phyloP scores from a whole-genome alignment of 2,329 filamentous ascomycete species.

The Pseudopithomyces chartarum region DNA sequence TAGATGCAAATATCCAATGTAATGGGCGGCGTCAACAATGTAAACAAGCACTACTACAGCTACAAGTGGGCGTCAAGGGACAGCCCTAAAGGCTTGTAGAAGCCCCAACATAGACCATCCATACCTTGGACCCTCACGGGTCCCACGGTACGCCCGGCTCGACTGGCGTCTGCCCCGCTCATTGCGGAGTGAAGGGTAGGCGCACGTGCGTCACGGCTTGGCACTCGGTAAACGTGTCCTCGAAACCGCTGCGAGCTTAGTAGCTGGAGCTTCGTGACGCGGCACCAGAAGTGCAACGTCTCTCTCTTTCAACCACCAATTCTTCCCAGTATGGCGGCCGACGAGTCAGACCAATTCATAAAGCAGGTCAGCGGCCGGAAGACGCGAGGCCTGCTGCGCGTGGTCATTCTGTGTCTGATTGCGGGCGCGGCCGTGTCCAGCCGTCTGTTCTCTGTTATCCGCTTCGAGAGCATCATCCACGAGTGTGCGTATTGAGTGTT shows the following conservation, averaged over 20 bases:
- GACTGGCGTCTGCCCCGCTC: neutral
- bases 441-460: slow-evolving; percentile 96
- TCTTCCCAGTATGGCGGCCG: slow-evolving; percentile 44
- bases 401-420: slow-evolving; percentile 89
- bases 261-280: slow-evolving; percentile 41
- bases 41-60: no score
- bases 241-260: slow-evolving; percentile 29
- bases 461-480: slow-evolving; percentile 99
- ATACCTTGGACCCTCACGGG: neutral
- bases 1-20: no score
- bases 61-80: no score
- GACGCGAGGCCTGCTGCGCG: slow-evolving; percentile 81
- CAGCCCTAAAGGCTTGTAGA: no score
- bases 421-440: slow-evolving; percentile 89
- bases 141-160: neutral
- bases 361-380: slow-evolving; percentile 80
- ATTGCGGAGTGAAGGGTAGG: slow-evolving; percentile 2
- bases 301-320: slow-evolving; percentile 22
- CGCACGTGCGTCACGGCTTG: slow-evolving; percentile 4
- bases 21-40: no score
- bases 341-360: slow-evolving; percentile 60
- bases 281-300: slow-evolving; percentile 35
- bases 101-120: no score
- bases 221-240: slow-evolving; percentile 19
- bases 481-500: slow-evolving; percentile 74